Evolutionary conservation across 805 yeast genomes (phyloP).

Genomic region (Ogataea nitratoaversa): DNA sequence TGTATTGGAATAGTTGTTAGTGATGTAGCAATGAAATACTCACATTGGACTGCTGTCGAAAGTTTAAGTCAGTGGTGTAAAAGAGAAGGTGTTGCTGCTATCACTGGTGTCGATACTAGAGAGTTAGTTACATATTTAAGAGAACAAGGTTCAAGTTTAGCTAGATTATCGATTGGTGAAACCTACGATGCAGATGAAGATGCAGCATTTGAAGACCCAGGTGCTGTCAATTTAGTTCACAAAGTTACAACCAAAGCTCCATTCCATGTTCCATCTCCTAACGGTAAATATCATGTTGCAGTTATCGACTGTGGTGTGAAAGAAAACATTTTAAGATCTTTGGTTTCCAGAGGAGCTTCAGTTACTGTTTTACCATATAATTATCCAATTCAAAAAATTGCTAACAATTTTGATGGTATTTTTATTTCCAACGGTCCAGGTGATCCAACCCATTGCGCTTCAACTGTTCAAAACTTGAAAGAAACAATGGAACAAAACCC

Average conservation of each 20-base stretch:
- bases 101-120: constrained; percentile 97
- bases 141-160: constrained; percentile 94
- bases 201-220: constrained; percentile 88
- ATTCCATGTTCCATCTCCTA: constrained; percentile 73
- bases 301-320: constrained; percentile 98
- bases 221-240: constrained; percentile 82
- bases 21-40: constrained; percentile 89
- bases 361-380: constrained; percentile 96
- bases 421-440: constrained; percentile 97
- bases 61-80: constrained; percentile 93
- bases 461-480: constrained; percentile 71
- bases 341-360: constrained; percentile 92
- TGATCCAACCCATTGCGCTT: constrained; percentile 87
- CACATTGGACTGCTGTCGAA: constrained; percentile 99
- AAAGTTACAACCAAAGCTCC: constrained; percentile 95
- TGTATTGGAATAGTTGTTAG: constrained; percentile 96
- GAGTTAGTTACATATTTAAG: constrained; percentile 87
- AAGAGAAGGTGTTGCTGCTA: constrained; percentile 93
- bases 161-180: constrained; percentile 84
- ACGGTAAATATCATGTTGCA: constrained; percentile 71
- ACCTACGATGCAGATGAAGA: constrained; percentile 90
- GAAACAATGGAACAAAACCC: constrained; percentile 59
- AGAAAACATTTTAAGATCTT: constrained; percentile 91
- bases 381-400: constrained; percentile 87
- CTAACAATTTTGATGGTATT: constrained; percentile 89